phyloP scores from a whole-genome alignment of 495 filamentous ascomycete species.

The Filosporella fistucella region DNA sequence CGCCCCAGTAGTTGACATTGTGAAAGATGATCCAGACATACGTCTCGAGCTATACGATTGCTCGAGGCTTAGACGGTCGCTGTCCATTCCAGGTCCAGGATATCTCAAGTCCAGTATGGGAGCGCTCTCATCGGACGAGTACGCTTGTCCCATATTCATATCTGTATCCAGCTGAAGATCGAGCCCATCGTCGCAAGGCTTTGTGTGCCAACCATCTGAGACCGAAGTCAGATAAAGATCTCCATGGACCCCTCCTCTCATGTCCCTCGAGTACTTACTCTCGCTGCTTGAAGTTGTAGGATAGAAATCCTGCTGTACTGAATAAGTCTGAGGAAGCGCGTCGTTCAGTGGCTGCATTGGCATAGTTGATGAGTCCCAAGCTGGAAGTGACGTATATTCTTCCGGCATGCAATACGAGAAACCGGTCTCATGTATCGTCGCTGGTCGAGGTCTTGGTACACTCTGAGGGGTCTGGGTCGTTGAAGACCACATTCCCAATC shows the following conservation, averaged over 20 bases:
- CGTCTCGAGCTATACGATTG: conserved; percentile 38
- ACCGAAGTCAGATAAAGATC: conserved; percentile 22
- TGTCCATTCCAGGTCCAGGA: conserved; percentile 23
- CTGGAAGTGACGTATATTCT: conserved; percentile 41
- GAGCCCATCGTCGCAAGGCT: conserved; percentile 44
- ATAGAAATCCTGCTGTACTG: conserved; percentile 50
- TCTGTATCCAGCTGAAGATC: conserved; percentile 44
- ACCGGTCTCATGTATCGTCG: conserved; percentile 51
- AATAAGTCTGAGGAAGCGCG: conserved; percentile 42
- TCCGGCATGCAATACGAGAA: conserved; percentile 53
- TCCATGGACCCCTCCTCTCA: conserved; percentile 11
- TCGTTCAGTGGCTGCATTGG: conserved; percentile 42
- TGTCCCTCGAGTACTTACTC: conserved; percentile 36
- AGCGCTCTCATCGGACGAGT: conserved; percentile 50
- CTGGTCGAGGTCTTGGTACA: conserved; percentile 36
- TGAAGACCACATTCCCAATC: conserved; percentile 25
- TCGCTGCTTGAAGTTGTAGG: conserved; percentile 41
- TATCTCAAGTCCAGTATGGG: conserved; percentile 49
- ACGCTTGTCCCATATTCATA: conserved; percentile 49
- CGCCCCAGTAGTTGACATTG: conserved; percentile 51
- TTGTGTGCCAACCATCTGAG: conserved; percentile 44
- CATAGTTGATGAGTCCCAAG: conserved; percentile 50
- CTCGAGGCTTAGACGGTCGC: conserved; percentile 22
- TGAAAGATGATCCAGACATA: conserved; percentile 56
- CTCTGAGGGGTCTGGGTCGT: conserved; percentile 18